Percentiles rank a stretch among this genome's conserved stretches.
Conservation (phyloP, 768 basidiomycete genomes). For the Russula olivacea region DNA sequence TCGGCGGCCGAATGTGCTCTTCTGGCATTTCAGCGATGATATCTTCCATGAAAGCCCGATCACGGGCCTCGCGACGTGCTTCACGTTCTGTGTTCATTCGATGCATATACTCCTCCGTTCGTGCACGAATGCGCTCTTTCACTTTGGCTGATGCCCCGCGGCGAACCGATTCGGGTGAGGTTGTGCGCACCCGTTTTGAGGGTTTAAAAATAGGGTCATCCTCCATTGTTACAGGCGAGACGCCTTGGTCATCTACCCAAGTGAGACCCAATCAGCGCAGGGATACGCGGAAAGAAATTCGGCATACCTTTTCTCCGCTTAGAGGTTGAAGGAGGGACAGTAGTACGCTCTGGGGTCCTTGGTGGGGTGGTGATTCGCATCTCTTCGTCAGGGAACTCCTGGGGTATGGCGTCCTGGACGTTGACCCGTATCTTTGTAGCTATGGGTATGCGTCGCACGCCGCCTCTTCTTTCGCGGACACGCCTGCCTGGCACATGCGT, state of each 20-base stretch:
- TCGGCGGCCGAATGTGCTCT: background rate
- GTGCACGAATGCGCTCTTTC: conserved; percentile 39
- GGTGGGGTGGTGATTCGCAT: conserved; percentile 15
- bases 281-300: background rate
- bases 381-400: conserved; percentile 1
- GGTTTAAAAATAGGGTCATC: conserved; percentile 9
- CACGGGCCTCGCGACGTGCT: conserved; percentile 35
- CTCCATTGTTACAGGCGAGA: conserved; percentile 1
- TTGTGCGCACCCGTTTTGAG: conserved; percentile 48
- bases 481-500: conserved; percentile 20
- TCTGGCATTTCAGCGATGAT: conserved; percentile 29
- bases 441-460: background rate
- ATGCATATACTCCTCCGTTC: conserved; percentile 34
- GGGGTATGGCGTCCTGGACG: background rate
- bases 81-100: conserved; percentile 33
- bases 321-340: conserved; percentile 5
- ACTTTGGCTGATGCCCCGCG: conserved; percentile 38
- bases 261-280: background rate
- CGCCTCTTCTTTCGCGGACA: conserved; percentile 15
- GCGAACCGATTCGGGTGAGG: conserved; percentile 39
- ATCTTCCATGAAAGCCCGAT: conserved; percentile 39
- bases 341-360: background rate
- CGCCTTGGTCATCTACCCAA: conserved; percentile 1
- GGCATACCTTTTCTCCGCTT: conserved; percentile 18
- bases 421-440: background rate